Evolutionary conservation across 2,329 filamentous ascomycete genomes (phyloP).

Genomic region (Botryotinia calthae): DNA sequence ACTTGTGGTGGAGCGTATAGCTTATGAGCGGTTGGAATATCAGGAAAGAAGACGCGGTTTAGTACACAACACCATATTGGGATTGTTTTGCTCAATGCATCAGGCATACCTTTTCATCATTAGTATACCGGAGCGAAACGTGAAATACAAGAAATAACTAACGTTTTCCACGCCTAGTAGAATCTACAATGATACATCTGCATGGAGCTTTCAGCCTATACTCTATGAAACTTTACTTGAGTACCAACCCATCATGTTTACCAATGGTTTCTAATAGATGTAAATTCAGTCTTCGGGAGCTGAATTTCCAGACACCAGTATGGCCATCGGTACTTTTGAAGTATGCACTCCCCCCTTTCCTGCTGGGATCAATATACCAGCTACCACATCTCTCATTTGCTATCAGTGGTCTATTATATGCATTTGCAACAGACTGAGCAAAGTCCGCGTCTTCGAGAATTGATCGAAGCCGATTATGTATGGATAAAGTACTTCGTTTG

Average conservation of each 20-base stretch:
- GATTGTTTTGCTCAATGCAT: conserved; percentile 89
- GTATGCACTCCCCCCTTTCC: conserved; percentile 74
- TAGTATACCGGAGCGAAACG: conserved; percentile 22
- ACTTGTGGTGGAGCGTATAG: conserved; percentile 71
- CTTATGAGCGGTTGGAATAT: conserved; percentile 44
- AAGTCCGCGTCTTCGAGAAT: conserved; percentile 76
- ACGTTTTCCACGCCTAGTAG: conserved; percentile 86
- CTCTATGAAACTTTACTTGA: neutral
- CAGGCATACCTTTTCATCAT: conserved; percentile 68
- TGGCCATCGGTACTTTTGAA: conserved; percentile 99
- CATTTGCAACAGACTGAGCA: conserved; percentile 58
- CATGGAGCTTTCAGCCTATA: conserved; percentile 3
- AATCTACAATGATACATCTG: conserved; percentile 84
- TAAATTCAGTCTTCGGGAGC: conserved; percentile 77
- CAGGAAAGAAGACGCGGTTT: conserved; percentile 74
- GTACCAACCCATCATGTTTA: conserved; percentile 60
- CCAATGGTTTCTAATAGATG: conserved; percentile 71
- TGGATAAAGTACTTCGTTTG: conserved; percentile 72
- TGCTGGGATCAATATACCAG: conserved; percentile 76
- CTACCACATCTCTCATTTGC: conserved; percentile 95
- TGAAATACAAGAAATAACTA: conserved; percentile 33
- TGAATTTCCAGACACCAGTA: conserved; percentile 86
- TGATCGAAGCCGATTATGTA: conserved; percentile 77
- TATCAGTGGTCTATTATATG: conserved; percentile 65
- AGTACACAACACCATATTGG: conserved; percentile 91